Evolutionary conservation across 768 basidiomycete genomes (phyloP), one percentile per base, ranked within the genome.

Genomic region (Crepidotus variabilis): DNA sequence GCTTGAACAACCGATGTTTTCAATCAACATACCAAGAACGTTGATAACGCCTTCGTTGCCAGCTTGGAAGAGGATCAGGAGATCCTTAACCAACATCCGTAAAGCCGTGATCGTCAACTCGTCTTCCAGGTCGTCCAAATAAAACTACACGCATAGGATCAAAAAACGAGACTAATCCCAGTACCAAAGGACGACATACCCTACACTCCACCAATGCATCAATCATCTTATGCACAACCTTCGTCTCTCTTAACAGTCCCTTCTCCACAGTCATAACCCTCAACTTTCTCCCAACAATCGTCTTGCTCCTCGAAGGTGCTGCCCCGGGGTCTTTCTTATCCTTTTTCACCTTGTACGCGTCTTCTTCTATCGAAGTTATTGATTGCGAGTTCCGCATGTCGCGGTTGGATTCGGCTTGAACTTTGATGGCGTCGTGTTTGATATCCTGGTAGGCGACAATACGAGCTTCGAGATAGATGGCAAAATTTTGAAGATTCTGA

Each of bases 231-330:
- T 98, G 95, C 0, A 98, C 93, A 23, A 85, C 82, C 71, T 86
- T 90, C 1, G 94, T 96, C 72, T 99, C 97, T 58, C 94, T 80
- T 50, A 99, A 71, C 46, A 98, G 71, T 2, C 97, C 97, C 69
- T 98, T 98, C 71, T 99, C 97, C 21, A 98, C 96, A 0, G 92
- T 88, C 85, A 99, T 88, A 24, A 87, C 80, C 57, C 95, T 79
- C 61, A 99, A 72, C 65, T 97, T 94, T 62, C 93, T 76, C 16
- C 92, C 92, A 66, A 82, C 78, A 16, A 91, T 80, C 0, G 89
- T 92, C 71, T 89, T 92, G 70, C 87, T 89, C 61, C 89, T 75
- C 51, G 75, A 70, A 21, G 78, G 76, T 10, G 69, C 68, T 18
- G 75, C 57, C 13, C 61, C 61, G 23, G 64, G 50, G 54, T 68